phyloP scores from a whole-genome alignment of 352 stramenopile species.

The Phytophthora cryptogea region DNA sequence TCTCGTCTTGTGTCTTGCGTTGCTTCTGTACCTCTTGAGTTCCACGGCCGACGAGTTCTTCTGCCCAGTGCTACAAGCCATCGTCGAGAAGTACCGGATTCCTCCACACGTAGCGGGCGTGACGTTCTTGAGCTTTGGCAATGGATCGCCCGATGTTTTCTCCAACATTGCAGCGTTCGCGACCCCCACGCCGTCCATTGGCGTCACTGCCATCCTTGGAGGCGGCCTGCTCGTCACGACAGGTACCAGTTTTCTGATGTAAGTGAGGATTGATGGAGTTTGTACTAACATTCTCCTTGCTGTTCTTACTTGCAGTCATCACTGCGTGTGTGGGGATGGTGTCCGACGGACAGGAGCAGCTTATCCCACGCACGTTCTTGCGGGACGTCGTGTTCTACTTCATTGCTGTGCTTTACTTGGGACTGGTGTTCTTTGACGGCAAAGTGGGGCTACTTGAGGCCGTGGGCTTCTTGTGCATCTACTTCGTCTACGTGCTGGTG shows the following conservation, averaged over 20 bases:
- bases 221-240: conserved; percentile 76
- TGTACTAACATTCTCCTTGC: neutral
- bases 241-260: conserved; percentile 20
- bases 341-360: conserved; percentile 69
- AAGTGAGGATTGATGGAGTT: neutral
- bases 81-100: conserved; percentile 81
- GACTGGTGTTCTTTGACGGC: conserved; percentile 74
- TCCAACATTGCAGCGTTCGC: conserved; percentile 81
- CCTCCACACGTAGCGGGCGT: conserved; percentile 74
- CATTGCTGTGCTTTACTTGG: conserved; percentile 67
- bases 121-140: conserved; percentile 84
- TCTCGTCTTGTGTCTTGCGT: conserved; percentile 54
- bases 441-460: conserved; percentile 65
- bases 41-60: conserved; percentile 87
- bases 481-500: conserved; percentile 56
- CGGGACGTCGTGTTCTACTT: conserved; percentile 82
- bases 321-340: conserved; percentile 71
- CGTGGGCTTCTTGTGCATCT: conserved; percentile 76
- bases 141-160: conserved; percentile 80
- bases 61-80: conserved; percentile 70
- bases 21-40: conserved; percentile 79
- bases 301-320: conserved; percentile 43
- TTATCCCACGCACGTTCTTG: conserved; percentile 77
- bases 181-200: conserved; percentile 65
- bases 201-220: conserved; percentile 69